These are phyloP conservation scores for Dothistroma septosporum DNA, from an alignment of 2,329 filamentous ascomycete genomes.

Conservation along the genomic window DNA sequence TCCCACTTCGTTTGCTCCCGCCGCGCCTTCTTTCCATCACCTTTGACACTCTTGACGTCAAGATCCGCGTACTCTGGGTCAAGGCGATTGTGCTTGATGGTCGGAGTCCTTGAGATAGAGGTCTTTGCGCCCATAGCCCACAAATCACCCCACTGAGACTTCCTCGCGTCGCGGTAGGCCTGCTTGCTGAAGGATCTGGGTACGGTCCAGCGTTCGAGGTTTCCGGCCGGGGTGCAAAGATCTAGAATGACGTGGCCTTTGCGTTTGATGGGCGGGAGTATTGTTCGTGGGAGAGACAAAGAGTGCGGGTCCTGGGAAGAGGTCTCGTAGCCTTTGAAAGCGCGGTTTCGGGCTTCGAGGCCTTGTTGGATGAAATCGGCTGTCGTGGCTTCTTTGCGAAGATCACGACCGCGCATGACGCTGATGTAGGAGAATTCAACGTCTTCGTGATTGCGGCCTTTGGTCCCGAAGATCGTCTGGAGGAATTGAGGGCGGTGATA, in stretches of 20 bases:
- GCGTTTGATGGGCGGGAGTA: constrained; percentile 80
- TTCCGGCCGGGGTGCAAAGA: constrained; percentile 79
- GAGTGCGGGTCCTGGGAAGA: constrained; percentile 35
- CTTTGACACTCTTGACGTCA: constrained; percentile 20
- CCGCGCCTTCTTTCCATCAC: constrained; percentile 11
- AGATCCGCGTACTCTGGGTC: constrained; percentile 6
- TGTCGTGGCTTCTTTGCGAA: constrained; percentile 36
- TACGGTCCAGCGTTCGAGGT: constrained; percentile 89
- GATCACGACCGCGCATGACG: constrained; percentile 70
- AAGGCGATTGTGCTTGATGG: constrained; percentile 12
- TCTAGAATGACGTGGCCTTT: constrained; percentile 85
- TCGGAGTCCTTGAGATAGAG: constrained; percentile 53
- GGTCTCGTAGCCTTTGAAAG: constrained; percentile 69
- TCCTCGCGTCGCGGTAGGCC: constrained; percentile 88
- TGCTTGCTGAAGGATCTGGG: constrained; percentile 74
- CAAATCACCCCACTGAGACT: constrained; percentile 84
- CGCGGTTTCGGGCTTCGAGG: constrained; percentile 56
- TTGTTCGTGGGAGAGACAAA: constrained; percentile 69
- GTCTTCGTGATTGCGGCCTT: constrained; percentile 78
- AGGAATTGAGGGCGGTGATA: constrained; percentile 81
- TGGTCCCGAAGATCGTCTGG: constrained; percentile 67
- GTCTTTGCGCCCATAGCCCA: constrained; percentile 96
- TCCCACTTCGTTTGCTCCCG: constrained; percentile 3
- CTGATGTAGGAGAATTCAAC: constrained; percentile 86
- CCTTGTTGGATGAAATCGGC: constrained; percentile 42